These are phyloP conservation scores for Starmerella cellae DNA, from an alignment of 805 yeast species.

Conservation along the genomic window DNA sequence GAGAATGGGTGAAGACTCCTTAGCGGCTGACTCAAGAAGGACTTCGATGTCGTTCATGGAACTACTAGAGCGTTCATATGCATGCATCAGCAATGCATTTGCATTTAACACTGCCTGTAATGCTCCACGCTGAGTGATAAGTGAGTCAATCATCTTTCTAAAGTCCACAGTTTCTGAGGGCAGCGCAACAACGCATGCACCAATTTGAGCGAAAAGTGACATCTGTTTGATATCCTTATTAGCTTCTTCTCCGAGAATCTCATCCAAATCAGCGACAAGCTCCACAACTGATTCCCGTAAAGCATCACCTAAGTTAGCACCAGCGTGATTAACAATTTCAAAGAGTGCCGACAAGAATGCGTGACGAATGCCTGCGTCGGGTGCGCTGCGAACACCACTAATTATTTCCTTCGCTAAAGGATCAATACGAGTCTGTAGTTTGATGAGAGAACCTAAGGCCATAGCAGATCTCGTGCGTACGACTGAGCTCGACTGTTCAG, in stretches of 20 bases:
- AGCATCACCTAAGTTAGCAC: constrained; percentile 58
- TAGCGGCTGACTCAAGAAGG: constrained; percentile 5
- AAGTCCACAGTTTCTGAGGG: constrained; percentile 27
- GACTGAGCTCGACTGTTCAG: constrained; percentile 60
- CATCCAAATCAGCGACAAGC: constrained; percentile 59
- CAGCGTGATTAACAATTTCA: constrained; percentile 71
- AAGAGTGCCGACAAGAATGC: constrained; percentile 76
- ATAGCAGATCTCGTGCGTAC: constrained; percentile 75
- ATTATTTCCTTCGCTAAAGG: constrained; percentile 78
- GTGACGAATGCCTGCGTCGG: constrained; percentile 53
- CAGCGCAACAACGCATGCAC: constrained; percentile 26
- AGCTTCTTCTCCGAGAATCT: constrained; percentile 20
- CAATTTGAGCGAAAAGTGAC: constrained; percentile 35
- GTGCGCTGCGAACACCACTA: constrained; percentile 50
- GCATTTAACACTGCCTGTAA: constrained; percentile 20
- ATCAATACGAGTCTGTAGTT: constrained; percentile 85
- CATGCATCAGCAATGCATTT: constrained; percentile 22
- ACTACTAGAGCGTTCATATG: constrained; percentile 25
- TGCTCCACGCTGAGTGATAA: constrained; percentile 10
- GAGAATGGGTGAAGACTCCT: constrained; percentile 24
- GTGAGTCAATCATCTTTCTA: constrained; percentile 29
- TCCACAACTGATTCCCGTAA: constrained; percentile 57
- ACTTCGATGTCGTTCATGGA: constrained; percentile 3
- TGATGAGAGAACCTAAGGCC: constrained; percentile 78
- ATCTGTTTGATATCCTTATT: constrained; percentile 31